Base-by-base conservation (phyloP, 2,329 filamentous ascomycete genomes). In the Paecilomyces variotii region DNA sequence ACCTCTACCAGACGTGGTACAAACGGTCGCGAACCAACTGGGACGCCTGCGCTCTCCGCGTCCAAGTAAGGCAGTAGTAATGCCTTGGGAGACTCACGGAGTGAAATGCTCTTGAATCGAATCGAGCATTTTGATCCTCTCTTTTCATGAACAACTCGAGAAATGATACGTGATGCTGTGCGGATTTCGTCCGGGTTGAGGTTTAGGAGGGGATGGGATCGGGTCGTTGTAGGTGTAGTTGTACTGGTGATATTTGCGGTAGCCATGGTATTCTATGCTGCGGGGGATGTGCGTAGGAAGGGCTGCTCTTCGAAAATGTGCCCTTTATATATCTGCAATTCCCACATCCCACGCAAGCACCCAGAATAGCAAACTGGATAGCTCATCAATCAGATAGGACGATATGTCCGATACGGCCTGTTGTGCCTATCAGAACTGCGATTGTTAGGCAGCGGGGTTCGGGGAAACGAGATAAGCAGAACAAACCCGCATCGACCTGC, bases 51-150 rank as follows among this genome's bases (percentile, higher is more conserved):
- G 25, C 51, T 56, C 32, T 59, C 58, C n/a, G 58, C 58, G 6
- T 59, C 58, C 27, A 59, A 55, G 27, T 56, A 59, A 10, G 58
- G 58, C 25, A 59, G 14, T 32, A 59, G 9, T 14, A 54, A 32
- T 12, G 50, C 58, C 50, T 59, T 59, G 24, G 58, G 50, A 19
- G 58, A 55, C 51, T 59, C 58, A 32, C 53, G 55, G 14, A 59
- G 58, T 3, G 54, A 45, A 35, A 58, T 50, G 24, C 39, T 25
- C 56, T 58, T 58, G 52, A 58, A 54, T 12, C 19, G 27, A n/a
- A 58, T 50, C 51, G 28, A 25, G 25, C 26, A 58, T 2, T 34
- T 49, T 9, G 25, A 3, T 19, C 35, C 52, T 2, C 55, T 45
- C 52, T 32, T 58, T n/a, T 45, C 19, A 1, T 24, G 56, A 7